Evolutionary conservation across 148 eudicot genomes (phyloP), one percentile per base, ranked within the genome.

Genomic region (Vaccinium macrocarpon): DNA sequence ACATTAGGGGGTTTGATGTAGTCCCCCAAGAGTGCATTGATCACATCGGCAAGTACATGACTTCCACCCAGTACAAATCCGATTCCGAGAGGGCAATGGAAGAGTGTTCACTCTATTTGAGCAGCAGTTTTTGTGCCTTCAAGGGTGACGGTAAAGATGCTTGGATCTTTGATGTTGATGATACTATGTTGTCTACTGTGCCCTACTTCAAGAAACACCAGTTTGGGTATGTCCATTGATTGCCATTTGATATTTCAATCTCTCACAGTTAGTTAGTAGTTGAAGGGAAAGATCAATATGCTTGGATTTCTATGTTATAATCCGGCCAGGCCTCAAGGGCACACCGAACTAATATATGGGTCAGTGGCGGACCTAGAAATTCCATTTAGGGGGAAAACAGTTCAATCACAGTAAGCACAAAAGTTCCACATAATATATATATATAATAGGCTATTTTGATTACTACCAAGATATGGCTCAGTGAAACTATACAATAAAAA

Each of bases 111-210:
- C 74, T 89, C 12, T 89, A 87, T 78, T n/a, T 89, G 6, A 68
- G 73, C 12, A 89, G 84, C 16, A 82, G 82, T n/a, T 76, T 83
- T 52, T 89, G 90, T 48, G 23, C n/a, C 23, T 66, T 86, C 42
- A 68, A 86, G 61, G 79, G 78, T 5, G 92, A 89, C 74, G 92
- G 90, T 18, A 86, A 80, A 51, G 93, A 91, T 82, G 91, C 91
- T 8, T 89, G 91, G 92, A 83, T 90, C 72, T 90, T 90, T 78
- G 91, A 90, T 32, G 74, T 90, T n/a, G 91, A 90, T 86, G 93
- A 91, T 78, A 91, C 93, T 0, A 86, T 91, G 23, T 46, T 91
- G 25, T 91, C 93, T 3, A 89, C 89, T 0, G 52, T 89, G 59
- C 91, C 93, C 5, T 91, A 89, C 82, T 91, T 77, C 86, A 88